These are phyloP conservation scores for Suillus lakei DNA, from an alignment of 768 basidiomycete genomes.

Conservation along the genomic window DNA sequence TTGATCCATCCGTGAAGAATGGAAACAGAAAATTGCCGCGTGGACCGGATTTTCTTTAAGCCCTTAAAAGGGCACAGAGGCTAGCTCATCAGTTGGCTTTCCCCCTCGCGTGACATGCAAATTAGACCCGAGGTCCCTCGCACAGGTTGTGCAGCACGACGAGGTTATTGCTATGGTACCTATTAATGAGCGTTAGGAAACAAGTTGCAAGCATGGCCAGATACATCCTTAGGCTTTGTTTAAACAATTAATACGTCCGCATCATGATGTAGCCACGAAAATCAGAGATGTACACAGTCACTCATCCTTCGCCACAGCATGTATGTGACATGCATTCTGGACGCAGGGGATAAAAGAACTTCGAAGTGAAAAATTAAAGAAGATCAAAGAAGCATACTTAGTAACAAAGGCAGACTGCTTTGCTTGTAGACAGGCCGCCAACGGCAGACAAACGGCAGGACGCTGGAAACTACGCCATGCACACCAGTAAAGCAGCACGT, in stretches of 20 bases:
- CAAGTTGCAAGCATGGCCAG: not conserved
- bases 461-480: not conserved
- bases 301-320: not conserved
- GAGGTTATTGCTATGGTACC: constrained; percentile 3
- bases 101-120: not conserved
- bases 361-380: constrained; percentile 5
- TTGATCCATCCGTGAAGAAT: not conserved
- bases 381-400: constrained; percentile 9
- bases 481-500: not conserved
- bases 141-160: not conserved
- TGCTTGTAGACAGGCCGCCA: not conserved
- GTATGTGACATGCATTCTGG: not conserved
- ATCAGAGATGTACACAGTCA: not conserved
- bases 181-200: constrained; percentile 6
- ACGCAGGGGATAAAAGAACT: not conserved
- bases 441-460: constrained; percentile 2
- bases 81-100: not conserved
- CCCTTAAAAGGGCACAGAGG: not conserved
- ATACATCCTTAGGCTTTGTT: constrained; percentile 5
- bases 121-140: not conserved
- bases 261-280: not conserved
- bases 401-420: not conserved
- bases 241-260: not conserved
- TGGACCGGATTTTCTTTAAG: not conserved
- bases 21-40: constrained; percentile 1